Evolutionary conservation across 129 eudicot genomes (phyloP), one percentile per base, ranked within the genome.

Genomic region (Flaveria trinervia): DNA sequence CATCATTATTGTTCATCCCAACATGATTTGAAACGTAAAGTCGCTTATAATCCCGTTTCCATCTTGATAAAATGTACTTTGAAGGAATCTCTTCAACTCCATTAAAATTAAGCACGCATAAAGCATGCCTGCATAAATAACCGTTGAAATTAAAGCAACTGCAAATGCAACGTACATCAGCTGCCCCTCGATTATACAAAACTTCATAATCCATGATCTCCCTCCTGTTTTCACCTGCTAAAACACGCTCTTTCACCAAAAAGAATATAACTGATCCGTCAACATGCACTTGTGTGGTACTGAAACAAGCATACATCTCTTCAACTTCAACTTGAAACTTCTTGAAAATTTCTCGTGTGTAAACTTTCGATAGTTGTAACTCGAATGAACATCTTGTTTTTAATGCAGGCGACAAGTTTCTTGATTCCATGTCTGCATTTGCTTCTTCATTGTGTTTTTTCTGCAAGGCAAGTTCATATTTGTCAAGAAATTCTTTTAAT

Each of bases 221-320:
- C 83, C 95, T 82, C 82, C 87, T 56, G 59, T 88, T 88, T 74
- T 87, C 96, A 67, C 90, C 96, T 13, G 23, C 85, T 78, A 88
- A 36, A 74, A 82, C 86, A 55, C 96, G 88, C 79, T 90, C 98
- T 74, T 90, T 90, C 67, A 92, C 98, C 83, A 90, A 62, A 82
- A 92, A 92, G 41, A 92, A 88, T 18, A 83, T 16, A 20, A 85
- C 72, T 2, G 89, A 84, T 14, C 98, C 98, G 4, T 92, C 96
- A 2, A 77, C 81, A 68, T 92, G 98, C 74, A 92, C 30, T 81
- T 92, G 98, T 12, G 92, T 90, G 15, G 96, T 92, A 67, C 96
- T 86, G 76, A 90, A 92, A 84, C 96, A 92, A 12, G 98, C 86
- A 84, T 88, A 92, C 96, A 92, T 92, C 74, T 92, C 98, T 82